Percentiles rank a stretch among this genome's conserved stretches.
Conservation (phyloP, 768 basidiomycete species). For the Suillus spraguei region DNA sequence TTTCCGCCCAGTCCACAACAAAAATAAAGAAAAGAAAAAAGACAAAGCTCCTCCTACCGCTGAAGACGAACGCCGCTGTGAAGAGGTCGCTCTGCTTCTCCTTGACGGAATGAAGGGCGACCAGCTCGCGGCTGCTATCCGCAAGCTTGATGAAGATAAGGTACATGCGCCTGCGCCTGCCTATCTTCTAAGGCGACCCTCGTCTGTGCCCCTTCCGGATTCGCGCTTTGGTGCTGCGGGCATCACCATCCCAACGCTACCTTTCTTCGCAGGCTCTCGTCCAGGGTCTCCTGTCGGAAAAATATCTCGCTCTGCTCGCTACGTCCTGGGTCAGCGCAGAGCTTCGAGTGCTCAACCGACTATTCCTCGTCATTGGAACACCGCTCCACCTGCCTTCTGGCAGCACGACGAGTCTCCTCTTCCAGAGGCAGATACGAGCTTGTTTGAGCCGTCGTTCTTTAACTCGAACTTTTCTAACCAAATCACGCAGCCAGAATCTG, state of each 20-base stretch:
- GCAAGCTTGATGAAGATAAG: constrained; percentile 45
- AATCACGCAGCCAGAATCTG: constrained; percentile 14
- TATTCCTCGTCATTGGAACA: constrained; percentile 28
- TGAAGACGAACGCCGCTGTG: constrained; percentile 36
- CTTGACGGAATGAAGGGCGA: constrained; percentile 73
- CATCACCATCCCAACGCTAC: constrained; percentile 46
- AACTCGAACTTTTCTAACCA: constrained; percentile 31
- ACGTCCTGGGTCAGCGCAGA: constrained; percentile 47
- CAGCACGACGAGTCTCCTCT: constrained; percentile 49
- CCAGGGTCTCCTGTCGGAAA: constrained; percentile 46
- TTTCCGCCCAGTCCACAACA: constrained; percentile 48
- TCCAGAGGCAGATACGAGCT: constrained; percentile 48
- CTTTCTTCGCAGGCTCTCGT: constrained; percentile 42
- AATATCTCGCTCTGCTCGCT: constrained; percentile 46
- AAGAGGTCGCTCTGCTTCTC: constrained; percentile 63
- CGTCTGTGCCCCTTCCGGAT: constrained; percentile 63
- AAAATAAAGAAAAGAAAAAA: constrained; percentile 48
- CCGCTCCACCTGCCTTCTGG: constrained; percentile 28
- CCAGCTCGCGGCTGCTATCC: constrained; percentile 62
- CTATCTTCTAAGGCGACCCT: constrained; percentile 55
- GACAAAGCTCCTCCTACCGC: constrained; percentile 20
- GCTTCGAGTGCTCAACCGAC: constrained; percentile 51
- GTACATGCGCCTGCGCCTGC: constrained; percentile 19
- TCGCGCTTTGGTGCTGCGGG: constrained; percentile 29
- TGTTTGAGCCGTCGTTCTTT: constrained; percentile 49